Evolutionary conservation across 768 basidiomycete species (phyloP).

Genomic region (Hericium coralloides): DNA sequence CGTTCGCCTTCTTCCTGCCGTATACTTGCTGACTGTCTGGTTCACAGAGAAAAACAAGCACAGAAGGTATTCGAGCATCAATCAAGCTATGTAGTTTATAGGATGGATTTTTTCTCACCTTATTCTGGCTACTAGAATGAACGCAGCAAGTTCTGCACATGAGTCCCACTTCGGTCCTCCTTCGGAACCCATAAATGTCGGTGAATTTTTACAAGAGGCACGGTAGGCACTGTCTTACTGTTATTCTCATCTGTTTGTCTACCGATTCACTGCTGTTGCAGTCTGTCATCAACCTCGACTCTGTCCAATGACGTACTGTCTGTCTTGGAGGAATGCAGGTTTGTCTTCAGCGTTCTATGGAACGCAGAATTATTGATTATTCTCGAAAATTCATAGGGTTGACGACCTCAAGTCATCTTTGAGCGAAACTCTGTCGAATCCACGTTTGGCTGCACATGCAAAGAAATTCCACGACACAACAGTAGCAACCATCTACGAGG

Average conservation of each 20-base stretch:
- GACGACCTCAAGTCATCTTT: conserved; percentile 39
- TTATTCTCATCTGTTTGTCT: not conserved
- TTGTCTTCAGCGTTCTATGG: not conserved
- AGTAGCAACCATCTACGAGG: conserved; percentile 28
- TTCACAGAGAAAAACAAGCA: too few species aligned
- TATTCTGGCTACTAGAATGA: not conserved
- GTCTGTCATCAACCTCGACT: not conserved
- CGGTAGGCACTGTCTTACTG: too few species aligned
- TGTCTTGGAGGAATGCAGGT: conserved; percentile 30
- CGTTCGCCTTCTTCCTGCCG: too few species aligned
- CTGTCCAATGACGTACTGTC: conserved; percentile 1
- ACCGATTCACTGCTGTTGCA: conserved; percentile 2
- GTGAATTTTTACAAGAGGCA: conserved; percentile 18
- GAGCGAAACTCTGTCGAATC: conserved; percentile 42
- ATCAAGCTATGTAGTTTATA: too few species aligned
- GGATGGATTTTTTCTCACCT: too few species aligned
- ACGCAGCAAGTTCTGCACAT: conserved; percentile 3
- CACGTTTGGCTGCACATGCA: conserved; percentile 48
- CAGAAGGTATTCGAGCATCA: too few species aligned
- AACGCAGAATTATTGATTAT: not conserved
- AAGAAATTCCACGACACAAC: conserved; percentile 41
- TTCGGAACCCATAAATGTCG: conserved; percentile 23
- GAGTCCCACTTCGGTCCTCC: conserved; percentile 16
- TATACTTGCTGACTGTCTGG: too few species aligned
- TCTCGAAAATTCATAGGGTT: conserved; percentile 31